Evolutionary conservation across 176 grass and related monocot genomes (phyloP).

Genomic region (Stipa capillata): DNA sequence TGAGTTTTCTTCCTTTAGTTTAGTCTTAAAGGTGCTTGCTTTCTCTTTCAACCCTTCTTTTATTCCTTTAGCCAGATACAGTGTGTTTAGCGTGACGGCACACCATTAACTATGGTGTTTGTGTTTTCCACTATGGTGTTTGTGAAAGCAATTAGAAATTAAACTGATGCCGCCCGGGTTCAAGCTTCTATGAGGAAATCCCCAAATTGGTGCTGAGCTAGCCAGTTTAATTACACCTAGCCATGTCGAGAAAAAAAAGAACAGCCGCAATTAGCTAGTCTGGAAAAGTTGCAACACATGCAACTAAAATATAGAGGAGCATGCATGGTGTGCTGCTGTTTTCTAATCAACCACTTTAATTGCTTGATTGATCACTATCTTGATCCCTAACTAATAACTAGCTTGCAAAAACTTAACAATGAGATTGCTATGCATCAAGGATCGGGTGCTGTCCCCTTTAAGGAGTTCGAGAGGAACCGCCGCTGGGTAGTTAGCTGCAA

Average conservation of each 20-base stretch:
- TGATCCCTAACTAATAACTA: neutral
- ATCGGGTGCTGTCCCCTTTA: slow-evolving; percentile 35
- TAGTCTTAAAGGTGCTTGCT: neutral
- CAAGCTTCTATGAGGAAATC: neutral
- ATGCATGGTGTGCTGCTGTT: slow-evolving; percentile 24
- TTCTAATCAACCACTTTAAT: slow-evolving; percentile 12
- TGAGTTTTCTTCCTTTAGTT: neutral
- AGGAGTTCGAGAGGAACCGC: slow-evolving; percentile 28
- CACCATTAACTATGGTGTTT: neutral
- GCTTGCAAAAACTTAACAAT: neutral
- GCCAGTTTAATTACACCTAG: neutral
- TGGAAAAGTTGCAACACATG: slow-evolving; percentile 6
- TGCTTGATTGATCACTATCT: slow-evolving; percentile 2
- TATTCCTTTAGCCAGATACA: neutral
- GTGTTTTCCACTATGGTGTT: too few relatives aligned
- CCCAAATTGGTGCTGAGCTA: neutral
- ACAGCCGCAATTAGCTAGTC: slow-evolving; percentile 17
- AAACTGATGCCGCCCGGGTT: neutral
- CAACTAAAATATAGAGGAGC: slow-evolving; percentile 21
- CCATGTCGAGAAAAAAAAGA: neutral
- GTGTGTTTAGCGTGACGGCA: neutral
- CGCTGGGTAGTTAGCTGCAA: neutral
- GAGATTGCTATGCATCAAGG: neutral
- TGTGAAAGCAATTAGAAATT: neutral
- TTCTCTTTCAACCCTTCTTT: neutral